Conservation (phyloP, 2,329 filamentous ascomycete genomes). For the Talaromyces funiculosus region DNA sequence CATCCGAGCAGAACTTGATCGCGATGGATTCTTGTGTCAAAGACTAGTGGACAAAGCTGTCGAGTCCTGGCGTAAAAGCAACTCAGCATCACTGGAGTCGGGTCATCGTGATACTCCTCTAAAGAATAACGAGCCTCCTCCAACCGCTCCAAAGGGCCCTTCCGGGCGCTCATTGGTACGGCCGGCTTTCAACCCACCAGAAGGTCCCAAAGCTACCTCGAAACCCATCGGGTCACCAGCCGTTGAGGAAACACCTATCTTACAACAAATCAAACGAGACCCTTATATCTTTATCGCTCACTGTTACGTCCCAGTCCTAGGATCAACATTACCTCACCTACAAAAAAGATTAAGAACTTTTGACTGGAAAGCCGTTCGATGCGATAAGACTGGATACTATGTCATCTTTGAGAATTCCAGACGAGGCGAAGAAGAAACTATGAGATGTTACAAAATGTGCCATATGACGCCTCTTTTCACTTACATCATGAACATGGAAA, state of each 20-base stretch:
- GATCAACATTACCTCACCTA: slow-evolving; percentile 80
- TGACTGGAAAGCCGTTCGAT: slow-evolving; percentile 71
- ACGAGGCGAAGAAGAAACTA: slow-evolving; percentile 71
- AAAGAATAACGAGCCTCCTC: slow-evolving; percentile 60
- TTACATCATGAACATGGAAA: slow-evolving; percentile 87
- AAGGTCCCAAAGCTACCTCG: slow-evolving; percentile 35
- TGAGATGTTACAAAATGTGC: slow-evolving; percentile 70
- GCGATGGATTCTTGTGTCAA: slow-evolving; percentile 76
- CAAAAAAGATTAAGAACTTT: slow-evolving; percentile 83
- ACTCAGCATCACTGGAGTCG: slow-evolving; percentile 24
- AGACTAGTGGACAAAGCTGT: slow-evolving; percentile 71
- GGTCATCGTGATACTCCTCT: slow-evolving; percentile 34
- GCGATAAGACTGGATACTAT: slow-evolving; percentile 84
- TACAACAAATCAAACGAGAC: slow-evolving; percentile 65
- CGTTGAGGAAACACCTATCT: slow-evolving; percentile 61
- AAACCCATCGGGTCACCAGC: slow-evolving; percentile 42
- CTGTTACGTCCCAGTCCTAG: slow-evolving; percentile 78
- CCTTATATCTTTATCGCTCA: slow-evolving; percentile 91
- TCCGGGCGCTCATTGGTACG: slow-evolving; percentile 50
- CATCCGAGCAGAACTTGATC: slow-evolving; percentile 81
- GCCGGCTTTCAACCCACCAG: slow-evolving; percentile 27
- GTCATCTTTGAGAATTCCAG: slow-evolving; percentile 79
- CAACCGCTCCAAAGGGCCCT: slow-evolving; percentile 81
- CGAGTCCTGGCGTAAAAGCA: slow-evolving; percentile 57
- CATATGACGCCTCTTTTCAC: slow-evolving; percentile 84